Percentiles rank a stretch among this genome's conserved stretches.
These are phyloP conservation scores for Microsporum ferrugineum DNA, from an alignment of 2,329 filamentous ascomycete genomes.

Conservation along the genomic window DNA sequence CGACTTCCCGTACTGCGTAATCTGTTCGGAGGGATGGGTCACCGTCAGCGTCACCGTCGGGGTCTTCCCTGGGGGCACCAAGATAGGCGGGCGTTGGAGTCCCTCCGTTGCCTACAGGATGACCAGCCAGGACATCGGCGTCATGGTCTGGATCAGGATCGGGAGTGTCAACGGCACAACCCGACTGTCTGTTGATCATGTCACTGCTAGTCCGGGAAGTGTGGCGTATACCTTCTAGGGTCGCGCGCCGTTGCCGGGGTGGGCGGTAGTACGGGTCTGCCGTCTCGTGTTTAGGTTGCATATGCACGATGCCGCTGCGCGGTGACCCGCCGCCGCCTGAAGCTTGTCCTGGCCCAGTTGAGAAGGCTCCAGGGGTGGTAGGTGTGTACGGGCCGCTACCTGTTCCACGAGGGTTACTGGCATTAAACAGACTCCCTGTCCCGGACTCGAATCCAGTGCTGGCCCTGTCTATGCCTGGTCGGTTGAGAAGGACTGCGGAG, in stretches of 20 bases:
- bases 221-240: slow-evolving; percentile 43
- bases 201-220: slow-evolving; percentile 39
- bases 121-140: slow-evolving; percentile 26
- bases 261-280: slow-evolving; percentile 81
- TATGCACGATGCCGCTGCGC: slow-evolving; percentile 23
- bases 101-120: slow-evolving; percentile 34
- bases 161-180: slow-evolving; percentile 24
- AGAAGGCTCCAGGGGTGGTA: slow-evolving; percentile 63
- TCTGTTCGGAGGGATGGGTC: slow-evolving; percentile 52
- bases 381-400: slow-evolving; percentile 55
- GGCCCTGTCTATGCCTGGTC: not conserved
- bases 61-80: slow-evolving; percentile 42
- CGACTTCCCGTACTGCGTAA: slow-evolving; percentile 86
- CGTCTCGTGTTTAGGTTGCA: slow-evolving; percentile 40
- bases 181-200: slow-evolving; percentile 32
- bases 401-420: slow-evolving; percentile 42
- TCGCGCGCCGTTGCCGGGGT: slow-evolving; percentile 59
- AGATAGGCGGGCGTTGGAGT: slow-evolving; percentile 45
- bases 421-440: slow-evolving; percentile 34
- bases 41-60: slow-evolving; percentile 35
- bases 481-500: slow-evolving; percentile 46
- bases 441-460: slow-evolving; percentile 37
- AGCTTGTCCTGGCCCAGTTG: slow-evolving; percentile 44
- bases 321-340: slow-evolving; percentile 35
- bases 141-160: slow-evolving; percentile 16